Conservation (phyloP, 1,284 basidiomycete genomes). For the Vanrija sp. region DNA sequence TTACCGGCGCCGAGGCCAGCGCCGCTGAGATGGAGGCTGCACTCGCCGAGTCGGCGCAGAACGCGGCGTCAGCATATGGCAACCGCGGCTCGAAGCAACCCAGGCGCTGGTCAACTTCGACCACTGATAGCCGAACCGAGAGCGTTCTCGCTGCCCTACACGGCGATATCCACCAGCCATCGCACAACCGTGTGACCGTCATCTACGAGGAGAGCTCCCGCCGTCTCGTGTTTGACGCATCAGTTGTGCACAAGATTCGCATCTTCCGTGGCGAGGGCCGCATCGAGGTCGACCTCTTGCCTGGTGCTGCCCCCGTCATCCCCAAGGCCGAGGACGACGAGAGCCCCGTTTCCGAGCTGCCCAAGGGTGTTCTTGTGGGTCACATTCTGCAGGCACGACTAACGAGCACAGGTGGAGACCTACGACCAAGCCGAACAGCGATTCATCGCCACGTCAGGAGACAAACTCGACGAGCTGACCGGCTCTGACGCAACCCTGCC, state of each 20-base stretch:
- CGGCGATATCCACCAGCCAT: slow-evolving; percentile 14
- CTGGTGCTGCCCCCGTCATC: not conserved
- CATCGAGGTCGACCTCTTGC: slow-evolving; percentile 67
- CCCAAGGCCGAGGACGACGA: slow-evolving; percentile 10
- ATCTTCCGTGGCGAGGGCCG: slow-evolving; percentile 77
- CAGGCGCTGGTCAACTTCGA: slow-evolving; percentile 25
- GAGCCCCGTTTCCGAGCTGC: slow-evolving; percentile 15
- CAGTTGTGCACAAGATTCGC: slow-evolving; percentile 73
- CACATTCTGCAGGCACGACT: not conserved
- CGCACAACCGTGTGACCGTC: slow-evolving; percentile 65
- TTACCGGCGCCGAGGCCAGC: slow-evolving; percentile 15
- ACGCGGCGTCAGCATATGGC: slow-evolving; percentile 30
- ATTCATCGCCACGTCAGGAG: slow-evolving; percentile 32
- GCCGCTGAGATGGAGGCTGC: slow-evolving; percentile 23
- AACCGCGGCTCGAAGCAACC: slow-evolving; percentile 14
- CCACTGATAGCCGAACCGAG: slow-evolving; percentile 19
- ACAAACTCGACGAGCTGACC: slow-evolving; percentile 28
- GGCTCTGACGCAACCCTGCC: slow-evolving; percentile 19
- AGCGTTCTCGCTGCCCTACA: slow-evolving; percentile 5
- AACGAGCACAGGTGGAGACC: slow-evolving; percentile 37
- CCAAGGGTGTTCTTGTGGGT: slow-evolving; percentile 48
- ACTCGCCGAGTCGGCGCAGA: slow-evolving; percentile 27
- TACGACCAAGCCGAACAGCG: slow-evolving; percentile 43
- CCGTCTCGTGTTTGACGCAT: slow-evolving; percentile 82
- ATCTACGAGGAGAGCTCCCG: slow-evolving; percentile 84